Conservation (phyloP, 108 stramenopile genomes). For the Skeletonema marinoi region DNA sequence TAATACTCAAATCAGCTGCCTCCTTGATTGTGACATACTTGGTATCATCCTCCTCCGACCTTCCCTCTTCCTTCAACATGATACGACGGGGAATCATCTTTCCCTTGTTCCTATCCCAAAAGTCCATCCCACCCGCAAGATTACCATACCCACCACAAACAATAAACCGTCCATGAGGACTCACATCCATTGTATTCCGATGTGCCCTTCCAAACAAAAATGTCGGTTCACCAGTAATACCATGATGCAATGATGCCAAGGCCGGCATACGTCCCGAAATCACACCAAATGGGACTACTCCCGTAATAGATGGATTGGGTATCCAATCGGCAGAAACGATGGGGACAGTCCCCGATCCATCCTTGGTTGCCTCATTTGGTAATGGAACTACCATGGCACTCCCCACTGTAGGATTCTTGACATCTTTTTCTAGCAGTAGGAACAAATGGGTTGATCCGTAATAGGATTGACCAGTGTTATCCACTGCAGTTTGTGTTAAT, state of each 20-base stretch:
- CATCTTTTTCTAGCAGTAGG: slow-evolving; percentile 66
- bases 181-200: slow-evolving; percentile 88
- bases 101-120: slow-evolving; percentile 94
- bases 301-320: slow-evolving; percentile 69
- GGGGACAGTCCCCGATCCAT: slow-evolving; percentile 51
- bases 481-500: slow-evolving; percentile 88
- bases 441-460: slow-evolving; percentile 93
- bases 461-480: slow-evolving; percentile 92
- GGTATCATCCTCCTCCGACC: neutral
- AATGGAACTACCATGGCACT: slow-evolving; percentile 69
- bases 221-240: slow-evolving; percentile 84
- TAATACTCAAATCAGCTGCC: slow-evolving; percentile 57
- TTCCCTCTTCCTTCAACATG: slow-evolving; percentile 43
- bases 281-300: slow-evolving; percentile 81
- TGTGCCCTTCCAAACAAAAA: slow-evolving; percentile 95
- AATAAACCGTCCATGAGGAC: slow-evolving; percentile 93
- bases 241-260: slow-evolving; percentile 89
- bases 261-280: slow-evolving; percentile 94
- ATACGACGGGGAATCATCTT: slow-evolving; percentile 71
- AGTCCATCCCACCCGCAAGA: slow-evolving; percentile 92
- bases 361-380: slow-evolving; percentile 52
- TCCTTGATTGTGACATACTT: slow-evolving; percentile 44
- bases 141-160: slow-evolving; percentile 87
- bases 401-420: slow-evolving; percentile 28
- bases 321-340: slow-evolving; percentile 88